A percentile compares a stretch with the other conserved stretches of the same genome.
Evolutionary conservation across 306 rosid genomes (phyloP).

Genomic region (Begonia fuchsioides): DNA sequence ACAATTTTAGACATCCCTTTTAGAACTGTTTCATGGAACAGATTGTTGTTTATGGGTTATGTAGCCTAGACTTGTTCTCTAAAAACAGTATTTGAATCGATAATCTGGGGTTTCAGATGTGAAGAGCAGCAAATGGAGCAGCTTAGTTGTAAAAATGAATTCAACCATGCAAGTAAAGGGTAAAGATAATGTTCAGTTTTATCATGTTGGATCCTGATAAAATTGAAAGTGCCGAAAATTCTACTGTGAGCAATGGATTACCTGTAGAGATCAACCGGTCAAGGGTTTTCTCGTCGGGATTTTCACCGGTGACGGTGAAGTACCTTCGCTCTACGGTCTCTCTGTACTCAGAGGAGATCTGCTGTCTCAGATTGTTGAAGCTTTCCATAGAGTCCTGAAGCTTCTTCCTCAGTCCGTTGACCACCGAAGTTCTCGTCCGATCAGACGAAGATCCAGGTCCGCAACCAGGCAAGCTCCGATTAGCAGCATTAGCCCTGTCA

Average conservation of each 20-base stretch:
- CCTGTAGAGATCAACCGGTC: conserved; percentile 76
- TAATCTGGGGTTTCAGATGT: too few species aligned
- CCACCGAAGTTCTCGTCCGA: conserved; percentile 67
- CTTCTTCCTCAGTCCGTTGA: conserved; percentile 69
- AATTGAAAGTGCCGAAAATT: neutral
- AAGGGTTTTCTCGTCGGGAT: conserved; percentile 67
- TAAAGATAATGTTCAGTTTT: too few species aligned
- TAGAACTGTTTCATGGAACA: too few species aligned
- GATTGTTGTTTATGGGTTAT: too few species aligned
- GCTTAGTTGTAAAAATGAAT: too few species aligned
- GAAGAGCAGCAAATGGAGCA: too few species aligned
- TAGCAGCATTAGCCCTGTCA: conserved; percentile 73
- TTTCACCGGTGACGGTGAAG: conserved; percentile 81
- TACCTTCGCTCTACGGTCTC: conserved; percentile 83
- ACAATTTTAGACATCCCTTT: too few species aligned
- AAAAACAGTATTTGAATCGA: too few species aligned
- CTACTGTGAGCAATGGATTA: conserved; percentile 1
- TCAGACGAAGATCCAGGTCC: conserved; percentile 83
- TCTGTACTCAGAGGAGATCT: conserved; percentile 56
- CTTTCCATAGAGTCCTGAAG: conserved; percentile 62
- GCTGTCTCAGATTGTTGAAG: conserved; percentile 40
- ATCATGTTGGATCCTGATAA: neutral
- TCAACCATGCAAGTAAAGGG: too few species aligned
- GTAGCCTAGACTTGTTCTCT: too few species aligned
- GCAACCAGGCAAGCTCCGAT: conserved; percentile 49